Evolutionary conservation across 108 stramenopile species (phyloP), one percentile per base, ranked within the genome.

Genomic region (Cyclostephanos invisitatus): DNA sequence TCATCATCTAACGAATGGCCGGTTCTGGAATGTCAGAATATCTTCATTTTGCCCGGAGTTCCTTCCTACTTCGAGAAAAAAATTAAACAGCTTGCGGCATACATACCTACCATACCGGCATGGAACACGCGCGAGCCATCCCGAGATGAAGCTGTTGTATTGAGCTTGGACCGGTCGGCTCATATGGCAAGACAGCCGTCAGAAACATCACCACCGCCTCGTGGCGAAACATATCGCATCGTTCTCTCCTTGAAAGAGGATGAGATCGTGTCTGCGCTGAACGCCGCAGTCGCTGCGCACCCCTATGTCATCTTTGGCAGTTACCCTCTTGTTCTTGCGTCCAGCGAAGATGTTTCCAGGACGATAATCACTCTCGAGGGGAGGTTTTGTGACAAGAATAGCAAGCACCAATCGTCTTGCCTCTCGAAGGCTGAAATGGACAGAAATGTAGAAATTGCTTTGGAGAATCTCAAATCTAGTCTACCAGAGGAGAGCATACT

Each of bases 41-140:
- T 98, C 48, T 98, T 96, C 68, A 89, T 98, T 42, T 79, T 98
- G 11, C 98, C 98, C 7, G 98, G 98, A 2, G 89, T 98, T 56
- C 98, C 98, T 1, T 67, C 85, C 50, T 97, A 88, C 62, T 98
- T 97, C 76, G 67, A 85, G 64, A 66, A 81, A 58, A 96, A 97
- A 67, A 91, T 98, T 54, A 72, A 90, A 28, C 68, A 85, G 18
- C 82, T 98, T 20, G 85, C 90, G 18, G 71, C 74, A 20, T 89
- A 93, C 65, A 70, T 94, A 7, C 86, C 87, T 14, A 40, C 75
- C 7, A 38, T 25, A 22, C 27, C 53, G 7, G 62, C 65, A 47
- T 60, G 2, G 56, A 59, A 8, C 37, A 21, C 35, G 7, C 53
- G 38, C 8, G 28, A 20, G 59, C 25, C 50, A 14, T 32, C 27